phyloP scores from a whole-genome alignment of 495 filamentous ascomycete species.

The Xylaria curta region DNA sequence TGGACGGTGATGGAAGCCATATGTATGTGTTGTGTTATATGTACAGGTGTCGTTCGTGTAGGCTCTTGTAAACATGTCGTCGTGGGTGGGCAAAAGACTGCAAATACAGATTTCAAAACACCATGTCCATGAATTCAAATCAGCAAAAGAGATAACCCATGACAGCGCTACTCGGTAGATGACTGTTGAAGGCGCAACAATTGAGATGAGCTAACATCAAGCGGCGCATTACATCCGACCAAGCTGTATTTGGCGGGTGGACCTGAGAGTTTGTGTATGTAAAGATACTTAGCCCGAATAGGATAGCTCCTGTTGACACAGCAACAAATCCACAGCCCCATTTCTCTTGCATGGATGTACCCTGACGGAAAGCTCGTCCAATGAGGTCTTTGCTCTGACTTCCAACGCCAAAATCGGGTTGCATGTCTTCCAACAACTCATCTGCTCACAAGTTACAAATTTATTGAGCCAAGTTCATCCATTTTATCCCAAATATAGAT shows the following conservation, averaged over 20 bases:
- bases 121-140: conserved; percentile 21
- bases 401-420: background rate
- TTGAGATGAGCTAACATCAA: conserved; percentile 15
- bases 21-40: conserved; percentile 31
- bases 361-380: background rate
- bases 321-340: background rate
- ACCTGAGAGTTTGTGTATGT: conserved; percentile 24
- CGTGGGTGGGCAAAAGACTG: conserved; percentile 27
- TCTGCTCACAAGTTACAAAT: background rate
- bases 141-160: conserved; percentile 1
- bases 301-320: conserved; percentile 15
- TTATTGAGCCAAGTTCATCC: background rate
- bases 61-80: conserved; percentile 36
- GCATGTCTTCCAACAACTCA: background rate
- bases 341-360: background rate
- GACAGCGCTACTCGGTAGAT: background rate
- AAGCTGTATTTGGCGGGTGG: conserved; percentile 24
- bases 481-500: background rate
- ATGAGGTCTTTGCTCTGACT: background rate
- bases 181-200: background rate
- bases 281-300: conserved; percentile 29
- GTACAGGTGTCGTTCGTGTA: conserved; percentile 11
- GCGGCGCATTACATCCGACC: background rate
- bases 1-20: conserved; percentile 54
- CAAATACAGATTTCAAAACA: conserved; percentile 27